These are phyloP conservation scores for Gloeopeniophorella convolvens DNA, from an alignment of 768 basidiomycete species.

Conservation along the genomic window DNA sequence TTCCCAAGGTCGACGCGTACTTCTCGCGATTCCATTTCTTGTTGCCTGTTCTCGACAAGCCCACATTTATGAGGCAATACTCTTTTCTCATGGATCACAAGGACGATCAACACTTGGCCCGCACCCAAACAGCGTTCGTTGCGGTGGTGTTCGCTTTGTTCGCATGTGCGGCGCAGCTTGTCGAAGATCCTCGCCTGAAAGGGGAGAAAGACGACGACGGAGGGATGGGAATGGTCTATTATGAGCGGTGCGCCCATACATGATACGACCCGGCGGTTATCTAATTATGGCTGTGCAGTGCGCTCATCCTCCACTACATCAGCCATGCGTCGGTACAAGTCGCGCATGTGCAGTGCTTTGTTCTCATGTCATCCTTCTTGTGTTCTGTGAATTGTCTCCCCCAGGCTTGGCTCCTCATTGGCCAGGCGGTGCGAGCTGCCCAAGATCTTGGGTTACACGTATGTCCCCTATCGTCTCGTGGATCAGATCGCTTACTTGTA, in stretches of 20 bases:
- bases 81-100: conserved; percentile 66
- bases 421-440: conserved; percentile 83
- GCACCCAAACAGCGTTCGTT: conserved; percentile 67
- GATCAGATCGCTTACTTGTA: conserved; percentile 19
- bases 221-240: conserved; percentile 85
- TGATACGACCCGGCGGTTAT: neutral
- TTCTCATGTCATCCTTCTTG: conserved; percentile 83
- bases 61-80: conserved; percentile 71
- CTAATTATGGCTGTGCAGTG: conserved; percentile 39
- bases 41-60: conserved; percentile 83
- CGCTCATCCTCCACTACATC: conserved; percentile 87
- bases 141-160: conserved; percentile 84
- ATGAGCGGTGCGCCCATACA: conserved; percentile 62
- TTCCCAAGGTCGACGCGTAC: conserved; percentile 71
- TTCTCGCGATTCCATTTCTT: conserved; percentile 83
- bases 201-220: conserved; percentile 63
- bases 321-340: conserved; percentile 81
- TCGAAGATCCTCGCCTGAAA: conserved; percentile 64
- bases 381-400: conserved; percentile 92
- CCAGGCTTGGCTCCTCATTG: conserved; percentile 89
- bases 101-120: conserved; percentile 44
- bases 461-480: conserved; percentile 30
- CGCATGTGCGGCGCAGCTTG: conserved; percentile 76
- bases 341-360: conserved; percentile 85
- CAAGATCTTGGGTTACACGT: conserved; percentile 93